Base-by-base conservation (phyloP, 805 yeast genomes). In the Yarrowia phangngaensis region DNA sequence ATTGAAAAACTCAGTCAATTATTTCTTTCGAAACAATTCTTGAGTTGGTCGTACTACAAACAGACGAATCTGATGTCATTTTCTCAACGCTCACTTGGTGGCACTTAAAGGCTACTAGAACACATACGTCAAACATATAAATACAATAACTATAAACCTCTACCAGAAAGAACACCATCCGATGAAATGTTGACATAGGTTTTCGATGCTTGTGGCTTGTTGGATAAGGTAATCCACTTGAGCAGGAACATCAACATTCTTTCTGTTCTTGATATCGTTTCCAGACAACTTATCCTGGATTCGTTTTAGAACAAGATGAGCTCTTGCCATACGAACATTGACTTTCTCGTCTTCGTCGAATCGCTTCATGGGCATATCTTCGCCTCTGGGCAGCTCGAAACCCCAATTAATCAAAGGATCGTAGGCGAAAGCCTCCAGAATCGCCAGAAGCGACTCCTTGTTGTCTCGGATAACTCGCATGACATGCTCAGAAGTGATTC, bases 121-220 rank as follows among this genome's bases (percentile, higher is more conserved):
- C n/a, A n/a, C n/a, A n/a, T n/a, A n/a, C n/a, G n/a, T n/a, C n/a
- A n/a, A n/a, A n/a, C n/a, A n/a, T n/a, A n/a, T n/a, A n/a, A n/a
- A n/a, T n/a, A n/a, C n/a, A n/a, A n/a, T n/a, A n/a, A n/a, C n/a
- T n/a, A n/a, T n/a, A 16, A 34, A 20, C 35, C 20, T 22, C 28
- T 60, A 90, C 97, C 98, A 92, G 76, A 90, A 92, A 1, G 97
- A 85, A 68, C 99, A 92, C 99, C 99, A 92, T 14, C 99, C 99
- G 54, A 92, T 84, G 62, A 85, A 92, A 66, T 90, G 98, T 66
- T 88, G 97, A 60, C 97, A 92, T 50, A 92, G 68, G 59, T 92
- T 92, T 62, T 92, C 97, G 22, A 90, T 94, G 40, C 95, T 83
- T 0, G 97, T 92, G 2, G 98, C 97, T 63, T 92, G 96, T 59